Base-by-base conservation (phyloP, 2,329 filamentous ascomycete species). In the Lasiodiplodia sp. region DNA sequence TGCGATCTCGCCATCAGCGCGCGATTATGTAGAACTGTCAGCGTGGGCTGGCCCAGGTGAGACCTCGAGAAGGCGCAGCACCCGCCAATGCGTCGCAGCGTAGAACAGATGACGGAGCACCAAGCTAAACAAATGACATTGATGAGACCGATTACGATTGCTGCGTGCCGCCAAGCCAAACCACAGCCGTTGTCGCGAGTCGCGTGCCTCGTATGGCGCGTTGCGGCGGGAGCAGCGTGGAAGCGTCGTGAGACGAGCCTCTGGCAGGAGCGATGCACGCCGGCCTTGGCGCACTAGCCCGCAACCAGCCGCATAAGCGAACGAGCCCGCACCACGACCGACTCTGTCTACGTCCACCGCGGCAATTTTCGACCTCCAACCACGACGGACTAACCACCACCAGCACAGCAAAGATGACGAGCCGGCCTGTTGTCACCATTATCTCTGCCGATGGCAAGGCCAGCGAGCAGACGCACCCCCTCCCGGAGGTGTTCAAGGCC, bases 371-470 rank as follows among this genome's bases (percentile, higher is more conserved):
- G 52, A 63, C 57, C 60, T 66, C 44, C 53, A 38, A 60, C 58
- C 47, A 62, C 68, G 55, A 69, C 68, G 68, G 56, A 68, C 67
- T 68, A 68, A 68, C 58, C 47, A 62, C 56, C 38, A 60, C 58
- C 37, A 69, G 31, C 58, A 70, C 40, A 73, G 75, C 73, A 70
- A 66, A 58, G 60, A 69, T 67, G 62, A 92, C 94, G 87, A 94
- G 92, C 84, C 90, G 96, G 88, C 96, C 96, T 85, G 97, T 94
- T 83, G 96, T 99, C 85, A 93, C 94, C 83, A 94, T 99, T 87
- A 90, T 97, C 87, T 91, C 92, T 86, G 94, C 93, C 86, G 94
- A 97, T 91, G 96, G 96, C 88, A 88, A 91, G 87, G 88, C 93
- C 86, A 92, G 90, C 85, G 92, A 92, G 83, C 89, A 91, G 84